phyloP scores from a whole-genome alignment of 2,329 filamentous ascomycete genomes.

The Basipetospora chlamydospora region DNA sequence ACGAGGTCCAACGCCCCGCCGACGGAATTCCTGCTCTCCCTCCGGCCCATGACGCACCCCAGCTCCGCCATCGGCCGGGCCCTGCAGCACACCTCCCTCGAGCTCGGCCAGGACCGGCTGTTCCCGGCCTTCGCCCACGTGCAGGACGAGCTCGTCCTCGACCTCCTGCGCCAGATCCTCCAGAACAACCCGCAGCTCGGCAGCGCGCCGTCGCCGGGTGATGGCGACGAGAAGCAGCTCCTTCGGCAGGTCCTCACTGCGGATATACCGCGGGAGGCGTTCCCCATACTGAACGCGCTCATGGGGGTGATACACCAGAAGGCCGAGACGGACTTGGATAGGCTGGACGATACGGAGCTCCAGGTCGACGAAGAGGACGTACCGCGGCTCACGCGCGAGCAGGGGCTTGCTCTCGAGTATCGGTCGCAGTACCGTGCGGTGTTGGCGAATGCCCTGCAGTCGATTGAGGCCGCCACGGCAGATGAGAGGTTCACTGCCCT shows the following conservation, averaged over 20 bases:
- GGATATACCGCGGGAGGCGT: conserved; percentile 13
- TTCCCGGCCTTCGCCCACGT: conserved; percentile 32
- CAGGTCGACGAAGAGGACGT: conserved; percentile 25
- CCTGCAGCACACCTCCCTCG: conserved; percentile 20
- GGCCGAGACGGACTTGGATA: conserved; percentile 26
- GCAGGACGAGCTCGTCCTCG: conserved; percentile 37
- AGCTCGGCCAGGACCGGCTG: conserved; percentile 8
- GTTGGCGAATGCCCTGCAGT: conserved; percentile 27
- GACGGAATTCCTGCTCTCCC: conserved; percentile 31
- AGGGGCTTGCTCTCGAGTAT: conserved; percentile 34
- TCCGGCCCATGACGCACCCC: conserved; percentile 29
- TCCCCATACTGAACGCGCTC: conserved; percentile 18
- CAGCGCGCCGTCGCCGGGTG: conserved; percentile 7
- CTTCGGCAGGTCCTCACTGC: conserved; percentile 6
- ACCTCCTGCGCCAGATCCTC: conserved; percentile 25
- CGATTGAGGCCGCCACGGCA: conserved; percentile 13
- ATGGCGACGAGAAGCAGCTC: conserved; percentile 15
- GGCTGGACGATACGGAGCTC: conserved; percentile 30
- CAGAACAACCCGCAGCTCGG: conserved; percentile 5
- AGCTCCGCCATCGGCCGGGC: conserved; percentile 32
- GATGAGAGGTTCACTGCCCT: not conserved
- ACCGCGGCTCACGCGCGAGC: conserved; percentile 24
- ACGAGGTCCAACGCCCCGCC: no score
- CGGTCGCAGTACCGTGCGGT: conserved; percentile 32
- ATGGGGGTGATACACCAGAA: conserved; percentile 28